phyloP scores from a whole-genome alignment of 208 protist species.

The Crithidia acanthocephali region DNA sequence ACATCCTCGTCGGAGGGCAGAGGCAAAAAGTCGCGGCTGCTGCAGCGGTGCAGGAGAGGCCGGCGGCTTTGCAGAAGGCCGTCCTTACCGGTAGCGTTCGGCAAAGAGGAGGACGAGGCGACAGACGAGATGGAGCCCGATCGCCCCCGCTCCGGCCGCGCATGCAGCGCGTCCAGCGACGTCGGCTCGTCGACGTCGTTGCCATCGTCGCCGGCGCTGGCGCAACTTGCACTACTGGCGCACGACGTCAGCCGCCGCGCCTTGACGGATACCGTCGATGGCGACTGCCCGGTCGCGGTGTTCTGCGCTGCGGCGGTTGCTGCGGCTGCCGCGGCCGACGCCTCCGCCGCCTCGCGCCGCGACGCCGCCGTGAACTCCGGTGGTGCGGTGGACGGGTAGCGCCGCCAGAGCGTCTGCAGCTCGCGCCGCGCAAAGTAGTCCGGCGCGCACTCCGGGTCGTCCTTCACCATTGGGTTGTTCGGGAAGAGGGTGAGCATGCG shows the following conservation, averaged over 20 bases:
- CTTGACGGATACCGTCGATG: background rate
- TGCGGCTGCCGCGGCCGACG: background rate
- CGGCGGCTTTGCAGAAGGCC: background rate
- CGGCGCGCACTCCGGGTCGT: constrained; percentile 53
- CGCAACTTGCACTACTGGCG: background rate
- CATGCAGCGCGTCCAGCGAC: background rate
- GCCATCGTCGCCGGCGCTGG: background rate
- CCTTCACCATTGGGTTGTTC: constrained; percentile 49
- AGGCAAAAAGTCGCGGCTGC: constrained; percentile 25
- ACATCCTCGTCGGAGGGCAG: constrained; percentile 37
- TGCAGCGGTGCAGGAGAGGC: background rate
- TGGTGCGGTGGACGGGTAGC: constrained; percentile 31
- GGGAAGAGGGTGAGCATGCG: constrained; percentile 74
- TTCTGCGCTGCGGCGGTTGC: background rate
- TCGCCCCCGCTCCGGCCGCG: background rate
- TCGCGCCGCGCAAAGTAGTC: constrained; percentile 42
- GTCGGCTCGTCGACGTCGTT: background rate
- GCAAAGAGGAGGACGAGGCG: constrained; percentile 4
- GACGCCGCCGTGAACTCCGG: constrained; percentile 26
- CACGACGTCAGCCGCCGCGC: background rate
- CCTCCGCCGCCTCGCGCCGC: constrained; percentile 25
- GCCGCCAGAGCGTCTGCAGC: constrained; percentile 38
- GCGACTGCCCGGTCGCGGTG: too few relatives aligned
- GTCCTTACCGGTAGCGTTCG: background rate
- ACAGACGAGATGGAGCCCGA: background rate